Base-by-base conservation (phyloP, 2,329 filamentous ascomycete genomes). In the Pleochaeta shiraiana region DNA sequence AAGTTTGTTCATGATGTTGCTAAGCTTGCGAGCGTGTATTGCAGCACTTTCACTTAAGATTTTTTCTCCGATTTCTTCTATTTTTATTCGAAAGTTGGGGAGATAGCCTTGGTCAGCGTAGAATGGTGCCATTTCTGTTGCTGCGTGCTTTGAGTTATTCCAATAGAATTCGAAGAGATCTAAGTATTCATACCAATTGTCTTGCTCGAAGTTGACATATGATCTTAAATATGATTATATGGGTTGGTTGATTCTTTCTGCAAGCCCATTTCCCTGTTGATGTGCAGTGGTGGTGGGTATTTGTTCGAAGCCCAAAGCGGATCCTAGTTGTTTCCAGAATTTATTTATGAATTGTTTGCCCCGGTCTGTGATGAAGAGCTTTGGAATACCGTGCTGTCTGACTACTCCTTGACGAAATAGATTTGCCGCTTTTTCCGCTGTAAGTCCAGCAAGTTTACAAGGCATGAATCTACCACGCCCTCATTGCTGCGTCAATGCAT, bases 131-230 rank as follows among this genome's bases (percentile, higher is more conserved):
- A 61, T 34, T 34, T 31, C 57, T 34, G 57, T 61, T n/a, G 31
- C 57, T n/a, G 57, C 57, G 24, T 61, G 57, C 37, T 61, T 61
- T 34, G 57, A 61, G 31, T 61, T 61, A 11, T 7, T 59, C 53
- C 53, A 59, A 16, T 12, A 59, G 12, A 59, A 59, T 59, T 59
- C 1, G 24, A 30, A 59, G 24, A 59, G 28, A 24, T 59, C 53
- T 59, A 59, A 16, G 28, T 59, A 59, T 34, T 63, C n/a, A n/a
- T 65, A 63, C 63, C 55, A 66, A 26, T 67, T 61, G 28, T 67
- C 33, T 45, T 67, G 21, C 21, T 65, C 21, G 33, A 65, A 57
- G 21, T 67, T 67, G 11, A 66, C 45, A 57, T 67, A 66, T 14
- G 19, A 62, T 30, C 47, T 1, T 4, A 67, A 30, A 19, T 67